Base-by-base conservation (phyloP, 2,329 filamentous ascomycete genomes). In the Botryotinia globosa region DNA sequence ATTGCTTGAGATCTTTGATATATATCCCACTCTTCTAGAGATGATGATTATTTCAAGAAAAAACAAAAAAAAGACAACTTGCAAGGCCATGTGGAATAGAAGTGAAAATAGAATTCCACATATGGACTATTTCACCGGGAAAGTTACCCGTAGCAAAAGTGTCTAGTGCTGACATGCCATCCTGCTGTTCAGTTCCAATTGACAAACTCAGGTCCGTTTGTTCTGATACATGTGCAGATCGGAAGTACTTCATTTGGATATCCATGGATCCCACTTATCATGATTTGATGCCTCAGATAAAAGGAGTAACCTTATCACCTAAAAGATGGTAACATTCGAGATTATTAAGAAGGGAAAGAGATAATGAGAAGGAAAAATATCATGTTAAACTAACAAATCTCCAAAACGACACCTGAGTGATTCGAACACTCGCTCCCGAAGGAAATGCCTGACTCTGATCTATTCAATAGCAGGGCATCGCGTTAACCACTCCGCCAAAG, bases 401-500 rank as follows among this genome's bases (percentile, higher is more conserved):
- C 1, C 14, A 66, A 67, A 42, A 54, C 25, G 64, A 67, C 64
- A 67, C 64, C 64, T 67, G 45, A 37, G 64, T 67, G 64, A 67
- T 67, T 67, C 64, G 64, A 67, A 67, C 64, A 67, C 64, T 37
- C 45, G 64, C 64, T 67, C 64, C 64, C 64, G 64, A 67, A 14
- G 64, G 64, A 67, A 54, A 67, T 67, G 64, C 64, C 64, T 67
- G 45, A 54, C 64, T 67, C 34, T 54, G 34, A 12, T 0, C 4
- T 1, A 12, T 1, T 12, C 48, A 67, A 25, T 67, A 67, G 64
- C 64, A 67, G 64, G 64, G 64, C 64, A 67, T 67, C 64, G 64
- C 64, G 64, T 54, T 67, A 67, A 67, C 64, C 64, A 66, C 64
- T 66, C 44, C 64, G 64, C 64, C 64, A 66, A 66, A 54, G 64